These are phyloP conservation scores for Colletotrichum sp. DNA, from an alignment of 2,329 filamentous ascomycete genomes.

Conservation along the genomic window DNA sequence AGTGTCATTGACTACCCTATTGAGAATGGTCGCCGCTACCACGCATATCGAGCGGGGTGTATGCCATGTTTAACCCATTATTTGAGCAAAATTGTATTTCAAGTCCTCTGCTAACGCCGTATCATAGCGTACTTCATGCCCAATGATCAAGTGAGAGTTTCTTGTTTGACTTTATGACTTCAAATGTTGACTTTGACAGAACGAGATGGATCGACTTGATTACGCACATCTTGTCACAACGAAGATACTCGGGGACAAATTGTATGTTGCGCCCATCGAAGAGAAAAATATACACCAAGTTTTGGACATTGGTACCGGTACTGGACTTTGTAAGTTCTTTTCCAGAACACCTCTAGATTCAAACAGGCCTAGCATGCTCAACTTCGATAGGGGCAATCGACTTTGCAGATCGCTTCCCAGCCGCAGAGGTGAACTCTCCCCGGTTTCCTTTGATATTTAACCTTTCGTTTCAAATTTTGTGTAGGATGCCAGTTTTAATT, in stretches of 20 bases:
- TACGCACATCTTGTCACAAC: neutral
- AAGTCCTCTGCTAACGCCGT: too few relatives aligned
- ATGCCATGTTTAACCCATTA: too few relatives aligned
- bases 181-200: neutral
- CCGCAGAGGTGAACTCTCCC: neutral
- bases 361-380: rapidly evolving
- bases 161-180: neutral
- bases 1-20: neutral
- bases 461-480: neutral
- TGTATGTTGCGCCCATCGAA: neutral
- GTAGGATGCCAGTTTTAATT: neutral
- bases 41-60: neutral
- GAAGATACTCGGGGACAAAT: neutral
- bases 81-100: too few relatives aligned
- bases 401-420: neutral
- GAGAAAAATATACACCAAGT: neutral
- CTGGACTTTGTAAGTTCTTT: neutral
- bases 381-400: neutral
- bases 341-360: neutral
- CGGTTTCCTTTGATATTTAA: rapidly evolving
- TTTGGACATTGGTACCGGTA: neutral
- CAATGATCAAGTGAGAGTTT: neutral
- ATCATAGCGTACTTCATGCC: neutral
- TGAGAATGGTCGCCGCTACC: neutral
- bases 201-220: neutral